Base-by-base conservation (phyloP, 2,329 filamentous ascomycete species). In the Basipetospora chlamydospora region DNA sequence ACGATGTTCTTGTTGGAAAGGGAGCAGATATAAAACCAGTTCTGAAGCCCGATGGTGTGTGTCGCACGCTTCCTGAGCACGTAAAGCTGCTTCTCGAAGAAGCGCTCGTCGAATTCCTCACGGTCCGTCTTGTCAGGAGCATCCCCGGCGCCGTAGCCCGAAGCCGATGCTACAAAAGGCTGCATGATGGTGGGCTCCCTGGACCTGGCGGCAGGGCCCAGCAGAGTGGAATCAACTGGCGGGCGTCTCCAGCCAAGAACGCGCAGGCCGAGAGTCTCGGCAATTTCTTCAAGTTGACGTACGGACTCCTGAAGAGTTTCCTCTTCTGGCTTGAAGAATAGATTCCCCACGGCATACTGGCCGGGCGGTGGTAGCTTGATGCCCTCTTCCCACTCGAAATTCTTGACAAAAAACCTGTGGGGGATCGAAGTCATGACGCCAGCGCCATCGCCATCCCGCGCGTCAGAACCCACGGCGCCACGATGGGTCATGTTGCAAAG, bases 401-500 rank as follows among this genome's bases (percentile, higher is more conserved):
- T 93, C 71, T 96, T 98, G 56, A 94, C 69, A 59, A 98, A 96
- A 68, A 98, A 96, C 61, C 80, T 86, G 68, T 96, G 88, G 41
- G 90, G 90, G 52, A 98, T 94, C 42, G 87, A 95, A 47, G 88
- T 96, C 90, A 98, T 98, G 55, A 96, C 88, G 73, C 90, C 90
- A 51, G 90, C 90, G 58, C 90, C 90, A 58, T 98, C 90, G 57
- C 90, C 90, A 57, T 98, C 90, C 68, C 90, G 81, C 54, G 86
- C 86, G 67, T 98, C 90, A 42, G 90, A 96, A 49, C 90, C 90
- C 50, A 96, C 88, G 45, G 90, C 90, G 69, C 90, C 90, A 58
- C 90, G 81, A 69, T 98, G 90, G 70, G 90, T 96, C 90, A 98
- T 98, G 73, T 98, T 96, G 72, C 90, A 98, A 44, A 98, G 77